These are phyloP conservation scores for Trichoderma sp. DNA, from an alignment of 2,329 filamentous ascomycete genomes.

Conservation along the genomic window DNA sequence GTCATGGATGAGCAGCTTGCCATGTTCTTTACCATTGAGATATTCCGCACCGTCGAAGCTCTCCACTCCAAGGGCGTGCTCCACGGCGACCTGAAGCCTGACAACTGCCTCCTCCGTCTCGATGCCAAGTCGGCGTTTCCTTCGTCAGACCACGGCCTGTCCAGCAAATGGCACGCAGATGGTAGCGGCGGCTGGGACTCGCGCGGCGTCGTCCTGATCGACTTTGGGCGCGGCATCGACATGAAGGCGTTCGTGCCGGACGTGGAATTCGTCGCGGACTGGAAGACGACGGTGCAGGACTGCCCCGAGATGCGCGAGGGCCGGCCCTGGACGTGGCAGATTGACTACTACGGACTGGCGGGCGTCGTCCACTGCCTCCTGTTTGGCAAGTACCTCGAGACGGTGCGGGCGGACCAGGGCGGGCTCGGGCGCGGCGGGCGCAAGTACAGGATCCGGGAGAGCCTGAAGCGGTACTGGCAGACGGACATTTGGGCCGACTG, in stretches of 20 bases:
- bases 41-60: conserved; percentile 85
- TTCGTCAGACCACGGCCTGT: conserved; percentile 49
- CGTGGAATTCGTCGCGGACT: conserved; percentile 88
- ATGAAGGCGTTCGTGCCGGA: conserved; percentile 78
- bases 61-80: conserved; percentile 78
- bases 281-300: conserved; percentile 84
- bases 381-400: conserved; percentile 95
- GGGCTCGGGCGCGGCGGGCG: conserved; percentile 62
- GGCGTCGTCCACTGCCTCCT: conserved; percentile 85
- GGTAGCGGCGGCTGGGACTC: conserved; percentile 77
- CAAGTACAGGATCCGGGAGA: conserved; percentile 78
- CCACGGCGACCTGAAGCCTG: conserved; percentile 92
- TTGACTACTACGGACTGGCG: conserved; percentile 92
- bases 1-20: conserved; percentile 88
- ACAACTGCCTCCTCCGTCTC: conserved; percentile 91
- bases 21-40: conserved; percentile 94
- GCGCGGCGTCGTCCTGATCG: conserved; percentile 84
- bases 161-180: conserved; percentile 68
- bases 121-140: conserved; percentile 46
- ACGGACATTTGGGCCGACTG: conserved; percentile 82
- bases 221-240: conserved; percentile 93
- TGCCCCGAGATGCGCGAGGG: conserved; percentile 95
- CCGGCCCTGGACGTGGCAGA: conserved; percentile 94
- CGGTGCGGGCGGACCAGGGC: conserved; percentile 58
- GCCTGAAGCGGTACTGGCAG: conserved; percentile 95